These are phyloP conservation scores for Sarcodon sp. DNA, from an alignment of 768 basidiomycete genomes.

Conservation along the genomic window DNA sequence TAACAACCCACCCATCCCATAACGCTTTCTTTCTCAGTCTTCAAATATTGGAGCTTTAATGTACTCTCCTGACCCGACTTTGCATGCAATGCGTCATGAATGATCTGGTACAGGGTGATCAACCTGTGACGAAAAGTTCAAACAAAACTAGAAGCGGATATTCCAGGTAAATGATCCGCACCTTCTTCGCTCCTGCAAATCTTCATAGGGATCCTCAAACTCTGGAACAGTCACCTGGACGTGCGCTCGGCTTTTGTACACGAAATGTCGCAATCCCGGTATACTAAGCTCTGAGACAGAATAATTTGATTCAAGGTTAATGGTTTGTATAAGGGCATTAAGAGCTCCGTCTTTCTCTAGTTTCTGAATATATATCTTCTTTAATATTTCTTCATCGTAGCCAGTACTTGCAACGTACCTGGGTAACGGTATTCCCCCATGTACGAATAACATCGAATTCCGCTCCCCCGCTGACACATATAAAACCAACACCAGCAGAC, in stretches of 20 bases:
- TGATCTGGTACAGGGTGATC: conserved; percentile 73
- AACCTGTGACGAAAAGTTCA: conserved; percentile 33
- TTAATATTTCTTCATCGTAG: background rate
- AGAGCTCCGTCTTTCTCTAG: conserved; percentile 46
- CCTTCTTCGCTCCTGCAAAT: conserved; percentile 46
- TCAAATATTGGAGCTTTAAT: conserved; percentile 79
- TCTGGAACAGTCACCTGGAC: conserved; percentile 82
- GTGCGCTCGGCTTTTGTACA: conserved; percentile 83
- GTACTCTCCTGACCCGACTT: conserved; percentile 73
- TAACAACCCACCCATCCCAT: conserved; percentile 80
- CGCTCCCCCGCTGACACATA: conserved; percentile 70
- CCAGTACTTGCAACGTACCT: conserved; percentile 24
- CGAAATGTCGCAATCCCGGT: conserved; percentile 85
- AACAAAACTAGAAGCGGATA: conserved; percentile 3
- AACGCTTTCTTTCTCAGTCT: conserved; percentile 76
- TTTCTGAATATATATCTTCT: conserved; percentile 29
- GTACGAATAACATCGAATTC: conserved; percentile 76
- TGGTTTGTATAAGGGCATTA: conserved; percentile 34
- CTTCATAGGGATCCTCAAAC: conserved; percentile 82
- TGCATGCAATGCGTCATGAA: conserved; percentile 85
- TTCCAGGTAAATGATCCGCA: conserved; percentile 13
- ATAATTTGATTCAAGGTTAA: conserved; percentile 43
- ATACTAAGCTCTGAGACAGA: conserved; percentile 68
- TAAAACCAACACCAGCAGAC: conserved; percentile 31
- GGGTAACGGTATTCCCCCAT: conserved; percentile 60